phyloP scores from a whole-genome alignment of 2,329 filamentous ascomycete species.

The Trichoderma aggressivum region DNA sequence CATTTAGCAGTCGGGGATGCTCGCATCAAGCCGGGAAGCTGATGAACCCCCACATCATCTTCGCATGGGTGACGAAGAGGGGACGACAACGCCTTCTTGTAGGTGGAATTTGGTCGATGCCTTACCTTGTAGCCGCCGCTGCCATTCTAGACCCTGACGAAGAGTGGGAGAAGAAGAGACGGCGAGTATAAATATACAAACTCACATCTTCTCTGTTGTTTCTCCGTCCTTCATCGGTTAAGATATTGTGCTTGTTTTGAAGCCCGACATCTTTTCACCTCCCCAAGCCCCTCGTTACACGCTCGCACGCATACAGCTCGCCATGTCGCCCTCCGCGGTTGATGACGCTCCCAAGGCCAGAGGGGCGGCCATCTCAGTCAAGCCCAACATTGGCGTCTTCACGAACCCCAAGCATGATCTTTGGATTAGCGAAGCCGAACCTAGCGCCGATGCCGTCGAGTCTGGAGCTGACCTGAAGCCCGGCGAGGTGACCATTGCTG shows the following conservation, averaged over 20 bases:
- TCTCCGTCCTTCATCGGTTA: neutral
- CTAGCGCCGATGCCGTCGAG: constrained; percentile 70
- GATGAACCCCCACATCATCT: neutral
- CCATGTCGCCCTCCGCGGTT: constrained; percentile 37
- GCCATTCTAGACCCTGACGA: neutral
- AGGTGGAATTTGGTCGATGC: neutral
- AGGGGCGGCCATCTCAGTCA: constrained; percentile 34
- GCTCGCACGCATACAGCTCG: constrained; percentile 6
- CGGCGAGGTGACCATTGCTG: constrained; percentile 82
- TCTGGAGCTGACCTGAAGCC: constrained; percentile 65
- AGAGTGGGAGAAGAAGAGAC: neutral
- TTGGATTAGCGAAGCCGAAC: constrained; percentile 78
- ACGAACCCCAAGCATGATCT: constrained; percentile 91
- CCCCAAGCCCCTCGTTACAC: neutral
- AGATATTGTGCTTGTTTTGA: neutral
- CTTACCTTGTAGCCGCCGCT: constrained; percentile 8
- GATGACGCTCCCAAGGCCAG: constrained; percentile 29
- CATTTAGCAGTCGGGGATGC: constrained; percentile 3
- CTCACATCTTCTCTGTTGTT: neutral
- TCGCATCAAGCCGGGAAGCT: neutral
- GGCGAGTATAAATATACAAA: neutral
- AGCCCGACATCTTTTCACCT: neutral
- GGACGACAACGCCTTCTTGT: neutral
- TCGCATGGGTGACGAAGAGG: constrained; percentile 11
- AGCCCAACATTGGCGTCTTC: constrained; percentile 93